Evolutionary conservation across 768 basidiomycete genomes (phyloP), one percentile per base, ranked within the genome.

Genomic region (Kwoniella sp.): DNA sequence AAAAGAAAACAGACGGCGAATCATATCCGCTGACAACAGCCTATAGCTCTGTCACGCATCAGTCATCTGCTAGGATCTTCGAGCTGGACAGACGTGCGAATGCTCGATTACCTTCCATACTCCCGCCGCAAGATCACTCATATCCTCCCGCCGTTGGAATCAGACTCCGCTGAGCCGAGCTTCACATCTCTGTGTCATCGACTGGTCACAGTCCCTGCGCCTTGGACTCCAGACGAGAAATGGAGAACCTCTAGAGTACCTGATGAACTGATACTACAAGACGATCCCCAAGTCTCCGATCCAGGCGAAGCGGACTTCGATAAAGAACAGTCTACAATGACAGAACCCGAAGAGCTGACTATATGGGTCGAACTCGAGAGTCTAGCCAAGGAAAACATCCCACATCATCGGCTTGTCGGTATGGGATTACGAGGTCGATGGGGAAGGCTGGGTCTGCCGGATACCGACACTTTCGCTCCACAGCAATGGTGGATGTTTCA

Each of bases 211-310:
- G 59, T 44, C 1, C 54, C 61, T 8, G 62, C 67, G 2, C 67
- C 67, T 1, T 66, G 67, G 67, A 67, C 65, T 6, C 14, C 28
- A 9, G 57, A 62, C 3, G 67, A 67, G 44, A 58, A 53, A 28
- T 66, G 67, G 67, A 47, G 65, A 3, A 33, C 20, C 19, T 53
- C 33, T n/a, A 31, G 14, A 11, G 7, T 14, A 17, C 15, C 17
- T 38, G 23, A 11, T 17, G 37, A 38, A 38, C 7, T 17, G 20
- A 22, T 15, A 27, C 48, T 8, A 34, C 44, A 29, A 3, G 44
- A 39, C 36, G 46, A 50, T 10, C 40, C 23, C 14, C 58, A 62
- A 25, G 46, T 27, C 5, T 32, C 47, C 27, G 49, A 49, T 36
- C n/a, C n/a, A n/a, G n/a, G n/a, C n/a, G n/a, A n/a, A n/a, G n/a